Base-by-base conservation (phyloP, 345 rosid genomes). In the Alliaria petiolata region DNA sequence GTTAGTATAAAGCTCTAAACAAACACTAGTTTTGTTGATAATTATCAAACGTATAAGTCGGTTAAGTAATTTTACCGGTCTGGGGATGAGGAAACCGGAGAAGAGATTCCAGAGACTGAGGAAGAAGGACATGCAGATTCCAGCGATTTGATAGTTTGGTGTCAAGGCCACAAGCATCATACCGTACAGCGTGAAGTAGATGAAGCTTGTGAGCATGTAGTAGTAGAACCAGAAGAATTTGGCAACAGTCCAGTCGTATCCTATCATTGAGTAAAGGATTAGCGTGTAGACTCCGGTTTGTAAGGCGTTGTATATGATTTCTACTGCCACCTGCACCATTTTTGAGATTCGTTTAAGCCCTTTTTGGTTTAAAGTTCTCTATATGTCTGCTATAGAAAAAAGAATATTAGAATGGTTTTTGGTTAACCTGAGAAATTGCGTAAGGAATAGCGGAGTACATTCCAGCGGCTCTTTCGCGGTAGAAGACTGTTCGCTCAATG, bases 371-470 rank as follows among this genome's bases (percentile, higher is more conserved):
- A 2, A 22, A 63, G 12, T 36, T 36, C 5, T 44, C 0, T 1
- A 42, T 26, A 3, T 64, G 20, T 34, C 31, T 28, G 31, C 31
- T 28, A 28, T 28, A 28, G 6, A 28, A 46, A 16, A 28, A 46
- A 16, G 25, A 11, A 14, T 43, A 6, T 5, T 7, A 44, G 33
- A 52, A 40, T 22, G 59, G n/a, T 65, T 26, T n/a, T 2, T 26
- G 30, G 30, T 5, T 55, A 30, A 85, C 93, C 85, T 92, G 97
- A 64, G 90, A 74, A 64, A 87, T 84, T 60, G 97, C 98, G 65
- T 90, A 93, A 15, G 95, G 91, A 43, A 90, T 59, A 8, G 86
- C 85, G 1, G 97, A 90, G 64, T 90, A 93, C 98, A 93, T 93
- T 70, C 95, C 90, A 0, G 97, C 92, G 0, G 93, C 95, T 76